These are phyloP conservation scores for Pythium myriotylum DNA, from an alignment of 352 stramenopile genomes.

Conservation along the genomic window DNA sequence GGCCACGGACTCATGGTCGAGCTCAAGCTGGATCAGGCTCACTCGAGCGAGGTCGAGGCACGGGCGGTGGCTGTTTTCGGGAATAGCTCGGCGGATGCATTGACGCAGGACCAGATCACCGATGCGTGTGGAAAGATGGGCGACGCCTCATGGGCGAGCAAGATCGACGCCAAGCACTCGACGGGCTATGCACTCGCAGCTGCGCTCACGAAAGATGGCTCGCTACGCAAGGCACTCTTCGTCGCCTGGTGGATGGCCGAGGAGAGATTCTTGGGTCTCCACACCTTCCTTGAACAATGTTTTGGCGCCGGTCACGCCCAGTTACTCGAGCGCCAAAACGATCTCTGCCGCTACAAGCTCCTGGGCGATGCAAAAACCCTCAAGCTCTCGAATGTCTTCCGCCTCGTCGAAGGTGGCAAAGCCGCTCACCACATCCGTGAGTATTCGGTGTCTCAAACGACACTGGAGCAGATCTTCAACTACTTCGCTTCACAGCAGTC, in stretches of 20 bases:
- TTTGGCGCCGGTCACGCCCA: slow-evolving; percentile 35
- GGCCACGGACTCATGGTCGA: slow-evolving; percentile 90
- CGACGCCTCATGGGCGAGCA: slow-evolving; percentile 37
- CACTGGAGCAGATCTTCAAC: slow-evolving; percentile 86
- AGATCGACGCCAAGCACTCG: slow-evolving; percentile 53
- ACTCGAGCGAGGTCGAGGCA: slow-evolving; percentile 31
- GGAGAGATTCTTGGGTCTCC: slow-evolving; percentile 25
- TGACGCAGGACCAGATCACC: slow-evolving; percentile 42
- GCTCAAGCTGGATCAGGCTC: slow-evolving; percentile 40
- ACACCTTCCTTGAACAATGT: slow-evolving; percentile 24
- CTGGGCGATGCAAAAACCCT: slow-evolving; percentile 3
- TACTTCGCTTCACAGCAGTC: slow-evolving; percentile 61
- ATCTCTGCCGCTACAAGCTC: slow-evolving; percentile 51
- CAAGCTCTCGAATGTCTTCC: slow-evolving; percentile 34
- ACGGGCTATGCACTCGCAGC: slow-evolving; percentile 68
- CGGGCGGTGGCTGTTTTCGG: slow-evolving; percentile 21
- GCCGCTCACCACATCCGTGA: slow-evolving; percentile 46
- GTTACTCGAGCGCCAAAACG: slow-evolving; percentile 54
- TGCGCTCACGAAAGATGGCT: slow-evolving; percentile 49
- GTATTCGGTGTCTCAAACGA: slow-evolving; percentile 75
- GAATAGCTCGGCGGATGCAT: slow-evolving; percentile 25
- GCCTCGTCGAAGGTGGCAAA: slow-evolving; percentile 45
- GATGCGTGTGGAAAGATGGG: slow-evolving; percentile 50
- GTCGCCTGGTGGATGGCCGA: slow-evolving; percentile 46
- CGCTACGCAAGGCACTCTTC: slow-evolving; percentile 24